These are phyloP conservation scores for Rhododendron ovatum DNA, from an alignment of 148 eudicot genomes.

Conservation along the genomic window DNA sequence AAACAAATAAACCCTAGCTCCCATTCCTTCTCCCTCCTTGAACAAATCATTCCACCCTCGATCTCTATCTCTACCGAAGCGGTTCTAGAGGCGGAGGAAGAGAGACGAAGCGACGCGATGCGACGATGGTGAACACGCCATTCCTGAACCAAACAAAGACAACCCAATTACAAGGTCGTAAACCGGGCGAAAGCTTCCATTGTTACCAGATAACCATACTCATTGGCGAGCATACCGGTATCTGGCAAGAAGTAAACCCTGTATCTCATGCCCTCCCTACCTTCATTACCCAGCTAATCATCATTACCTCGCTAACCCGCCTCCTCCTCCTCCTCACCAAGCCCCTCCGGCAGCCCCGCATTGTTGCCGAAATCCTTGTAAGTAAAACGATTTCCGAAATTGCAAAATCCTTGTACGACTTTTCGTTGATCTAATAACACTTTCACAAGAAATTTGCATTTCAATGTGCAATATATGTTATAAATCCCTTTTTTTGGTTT, in stretches of 20 bases:
- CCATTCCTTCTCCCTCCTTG: not conserved
- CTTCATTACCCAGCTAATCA: constrained; percentile 16
- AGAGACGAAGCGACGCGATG: not conserved
- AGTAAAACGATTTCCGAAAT: not conserved
- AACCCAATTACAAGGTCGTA: not conserved
- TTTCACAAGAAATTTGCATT: not conserved
- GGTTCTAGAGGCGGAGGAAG: not conserved
- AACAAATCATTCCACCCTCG: not conserved
- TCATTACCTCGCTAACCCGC: constrained; percentile 14
- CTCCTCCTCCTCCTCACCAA: not conserved
- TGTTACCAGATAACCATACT: constrained; percentile 2
- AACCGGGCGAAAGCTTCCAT: not conserved
- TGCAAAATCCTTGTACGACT: not conserved
- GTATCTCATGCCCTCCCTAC: constrained; percentile 2
- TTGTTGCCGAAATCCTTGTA: constrained; percentile 19
- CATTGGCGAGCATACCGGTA: not conserved
- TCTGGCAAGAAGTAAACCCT: constrained; percentile 18
- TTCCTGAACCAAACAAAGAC: constrained; percentile 7
- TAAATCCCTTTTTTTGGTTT: not conserved
- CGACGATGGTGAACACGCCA: constrained; percentile 3
- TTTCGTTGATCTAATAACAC: not conserved
- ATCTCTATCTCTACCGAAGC: too few species aligned
- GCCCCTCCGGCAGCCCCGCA: constrained; percentile 15
- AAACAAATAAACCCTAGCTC: not conserved
- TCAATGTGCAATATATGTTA: not conserved